phyloP scores from a whole-genome alignment of 2,329 filamentous ascomycete genomes.

The Epichloe typhina region DNA sequence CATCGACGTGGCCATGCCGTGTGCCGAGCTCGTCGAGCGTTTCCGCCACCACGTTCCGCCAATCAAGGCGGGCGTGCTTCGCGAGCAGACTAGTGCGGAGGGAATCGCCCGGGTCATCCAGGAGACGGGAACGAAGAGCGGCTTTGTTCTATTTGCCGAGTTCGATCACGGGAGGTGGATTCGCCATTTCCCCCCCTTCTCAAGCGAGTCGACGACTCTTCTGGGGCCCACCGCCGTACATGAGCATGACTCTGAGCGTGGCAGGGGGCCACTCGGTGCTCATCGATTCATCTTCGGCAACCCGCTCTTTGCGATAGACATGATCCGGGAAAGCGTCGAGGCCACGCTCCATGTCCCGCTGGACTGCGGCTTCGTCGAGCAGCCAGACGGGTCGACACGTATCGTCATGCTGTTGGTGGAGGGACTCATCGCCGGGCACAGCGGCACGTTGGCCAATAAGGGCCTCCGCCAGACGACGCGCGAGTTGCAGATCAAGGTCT shows the following conservation, averaged over 20 bases:
- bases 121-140: background rate
- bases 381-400: background rate
- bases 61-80: background rate
- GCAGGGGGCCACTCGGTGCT: background rate
- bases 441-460: background rate
- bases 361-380: conserved; percentile 2
- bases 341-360: conserved; percentile 1
- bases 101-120: background rate
- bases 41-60: conserved; percentile 1
- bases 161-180: conserved; percentile 3
- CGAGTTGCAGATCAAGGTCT: background rate
- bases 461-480: background rate
- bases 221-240: background rate
- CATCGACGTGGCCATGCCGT: background rate
- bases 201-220: background rate
- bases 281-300: conserved; percentile 2
- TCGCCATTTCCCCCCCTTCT: background rate
- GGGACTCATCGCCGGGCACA: background rate
- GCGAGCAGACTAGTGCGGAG: background rate
- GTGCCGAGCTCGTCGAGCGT: background rate
- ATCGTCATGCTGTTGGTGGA: conserved; percentile 1
- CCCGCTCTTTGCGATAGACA: background rate
- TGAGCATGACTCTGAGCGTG: background rate
- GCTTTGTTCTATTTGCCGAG: conserved; percentile 3
- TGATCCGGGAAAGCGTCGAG: background rate